phyloP scores from a whole-genome alignment of 78 protist species.

The Mastigamoeba balamuthi region DNA sequence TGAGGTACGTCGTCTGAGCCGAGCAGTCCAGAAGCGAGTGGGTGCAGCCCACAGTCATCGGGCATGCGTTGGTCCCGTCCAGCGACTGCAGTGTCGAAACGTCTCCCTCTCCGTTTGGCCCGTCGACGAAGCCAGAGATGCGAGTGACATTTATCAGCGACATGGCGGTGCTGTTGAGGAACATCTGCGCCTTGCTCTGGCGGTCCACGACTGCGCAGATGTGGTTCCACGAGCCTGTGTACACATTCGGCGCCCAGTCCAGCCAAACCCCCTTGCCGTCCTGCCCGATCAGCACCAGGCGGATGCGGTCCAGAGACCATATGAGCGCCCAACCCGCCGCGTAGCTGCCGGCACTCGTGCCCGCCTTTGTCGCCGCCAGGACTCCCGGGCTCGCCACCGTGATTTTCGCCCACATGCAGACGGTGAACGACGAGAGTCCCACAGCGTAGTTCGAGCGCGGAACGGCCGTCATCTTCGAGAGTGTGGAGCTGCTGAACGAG shows the following conservation, averaged over 20 bases:
- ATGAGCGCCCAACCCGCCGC: too few species aligned
- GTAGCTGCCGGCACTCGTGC: not conserved
- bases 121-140: not conserved
- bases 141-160: not conserved
- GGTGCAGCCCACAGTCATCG: not conserved
- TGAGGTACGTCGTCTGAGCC: not conserved
- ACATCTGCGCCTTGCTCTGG: not conserved
- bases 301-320: too few species aligned
- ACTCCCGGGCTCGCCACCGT: not conserved
- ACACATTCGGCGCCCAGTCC: not conserved
- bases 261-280: too few species aligned
- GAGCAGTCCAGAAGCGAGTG: not conserved
- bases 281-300: too few species aligned
- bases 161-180: not conserved
- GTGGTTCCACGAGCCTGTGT: not conserved
- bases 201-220: not conserved
- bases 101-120: too few species aligned
- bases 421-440: not conserved
- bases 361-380: not conserved
- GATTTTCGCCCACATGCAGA: not conserved
- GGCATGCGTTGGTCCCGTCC: not conserved
- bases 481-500: not conserved
- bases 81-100: not conserved
- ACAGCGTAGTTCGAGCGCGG: not conserved
- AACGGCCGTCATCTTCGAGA: not conserved